Evolutionary conservation across 2,329 filamentous ascomycete genomes (phyloP).

Genomic region (Scedosporium dehoogii): DNA sequence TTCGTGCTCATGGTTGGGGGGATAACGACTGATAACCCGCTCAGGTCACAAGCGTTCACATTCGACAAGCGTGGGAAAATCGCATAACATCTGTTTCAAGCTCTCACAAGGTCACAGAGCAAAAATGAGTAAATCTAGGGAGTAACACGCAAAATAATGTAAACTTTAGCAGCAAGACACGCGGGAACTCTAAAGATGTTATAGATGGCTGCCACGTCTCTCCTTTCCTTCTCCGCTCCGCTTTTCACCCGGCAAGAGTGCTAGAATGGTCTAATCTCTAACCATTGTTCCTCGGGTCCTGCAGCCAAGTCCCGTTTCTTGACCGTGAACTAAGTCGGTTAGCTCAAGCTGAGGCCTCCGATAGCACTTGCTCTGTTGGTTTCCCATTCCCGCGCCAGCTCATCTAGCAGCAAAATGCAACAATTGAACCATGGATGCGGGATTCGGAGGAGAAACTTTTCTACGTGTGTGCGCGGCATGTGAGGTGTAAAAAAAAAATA

Average conservation of each 20-base stretch:
- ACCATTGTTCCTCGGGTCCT: neutral
- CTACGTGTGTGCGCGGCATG: neutral
- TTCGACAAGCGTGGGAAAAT: neutral
- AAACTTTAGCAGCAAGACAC: neutral
- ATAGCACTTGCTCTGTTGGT: neutral
- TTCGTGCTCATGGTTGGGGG: neutral
- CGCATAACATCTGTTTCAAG: neutral
- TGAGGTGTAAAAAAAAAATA: neutral
- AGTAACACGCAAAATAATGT: neutral
- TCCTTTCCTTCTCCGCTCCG: neutral
- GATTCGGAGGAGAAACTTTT: neutral
- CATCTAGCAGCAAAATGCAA: conserved; percentile 1
- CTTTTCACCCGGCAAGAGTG: neutral
- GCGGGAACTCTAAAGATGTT: neutral
- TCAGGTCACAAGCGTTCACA: neutral
- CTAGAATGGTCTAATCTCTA: neutral
- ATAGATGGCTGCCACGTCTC: neutral
- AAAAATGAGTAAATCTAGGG: neutral
- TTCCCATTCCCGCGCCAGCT: neutral
- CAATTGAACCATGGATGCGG: neutral
- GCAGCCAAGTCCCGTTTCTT: neutral
- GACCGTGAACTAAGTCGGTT: neutral
- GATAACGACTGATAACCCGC: neutral
- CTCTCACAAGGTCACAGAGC: neutral
- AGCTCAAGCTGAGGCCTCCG: neutral